Percentiles rank a stretch among this genome's conserved stretches.
These are phyloP conservation scores for Kuraishia piskuri DNA, from an alignment of 805 yeast species.

Conservation along the genomic window DNA sequence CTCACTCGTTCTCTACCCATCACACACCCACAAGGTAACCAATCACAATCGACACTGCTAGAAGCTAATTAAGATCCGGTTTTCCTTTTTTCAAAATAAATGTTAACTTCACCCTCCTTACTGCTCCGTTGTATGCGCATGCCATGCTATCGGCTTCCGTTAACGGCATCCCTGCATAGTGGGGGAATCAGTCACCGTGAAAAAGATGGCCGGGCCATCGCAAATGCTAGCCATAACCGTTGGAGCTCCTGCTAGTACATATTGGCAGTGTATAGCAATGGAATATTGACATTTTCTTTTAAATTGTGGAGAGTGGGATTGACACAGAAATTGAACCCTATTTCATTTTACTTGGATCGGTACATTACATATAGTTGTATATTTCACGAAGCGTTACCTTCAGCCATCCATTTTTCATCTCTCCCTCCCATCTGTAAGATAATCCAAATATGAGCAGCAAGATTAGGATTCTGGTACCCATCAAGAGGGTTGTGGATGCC, in stretches of 20 bases:
- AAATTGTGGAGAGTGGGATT: too few species aligned
- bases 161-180: neutral
- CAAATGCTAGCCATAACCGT: neutral
- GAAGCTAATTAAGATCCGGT: too few species aligned
- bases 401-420: neutral
- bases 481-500: constrained; percentile 89
- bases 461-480: constrained; percentile 79
- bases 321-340: too few species aligned
- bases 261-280: too few species aligned
- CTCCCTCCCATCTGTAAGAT: neutral
- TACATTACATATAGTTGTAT: neutral
- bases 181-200: neutral
- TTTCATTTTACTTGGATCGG: too few species aligned
- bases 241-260: neutral
- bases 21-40: too few species aligned
- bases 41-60: too few species aligned
- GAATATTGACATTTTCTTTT: too few species aligned
- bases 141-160: neutral
- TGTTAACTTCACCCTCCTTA: neutral
- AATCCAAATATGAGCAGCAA: constrained; percentile 30
- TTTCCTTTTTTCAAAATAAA: too few species aligned
- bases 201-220: neutral
- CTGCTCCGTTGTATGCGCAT: neutral
- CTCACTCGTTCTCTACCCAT: too few species aligned
- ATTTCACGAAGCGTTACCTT: neutral